phyloP scores from a whole-genome alignment of 148 eudicot genomes.

The Amaranthus palmeri region DNA sequence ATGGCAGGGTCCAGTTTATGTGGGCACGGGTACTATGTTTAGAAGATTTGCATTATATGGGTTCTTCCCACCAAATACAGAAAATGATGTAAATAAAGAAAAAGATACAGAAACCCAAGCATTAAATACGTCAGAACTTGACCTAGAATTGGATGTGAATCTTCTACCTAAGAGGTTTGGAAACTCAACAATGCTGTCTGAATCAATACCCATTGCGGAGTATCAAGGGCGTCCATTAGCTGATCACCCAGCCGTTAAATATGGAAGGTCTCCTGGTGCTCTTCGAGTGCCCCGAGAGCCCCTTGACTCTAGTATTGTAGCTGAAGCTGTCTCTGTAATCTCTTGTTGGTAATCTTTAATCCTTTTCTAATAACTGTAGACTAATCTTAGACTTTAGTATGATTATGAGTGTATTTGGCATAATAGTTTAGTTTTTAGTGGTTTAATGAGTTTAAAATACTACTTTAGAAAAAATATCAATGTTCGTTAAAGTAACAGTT shows the following conservation, averaged over 20 bases:
- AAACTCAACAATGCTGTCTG: slow-evolving; percentile 68
- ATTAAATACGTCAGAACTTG: slow-evolving; percentile 57
- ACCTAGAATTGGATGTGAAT: slow-evolving; percentile 74
- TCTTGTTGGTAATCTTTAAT: slow-evolving; percentile 66
- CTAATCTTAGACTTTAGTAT: too few relatives aligned
- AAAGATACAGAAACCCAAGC: slow-evolving; percentile 41
- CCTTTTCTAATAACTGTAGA: too few relatives aligned
- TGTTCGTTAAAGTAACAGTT: too few relatives aligned
- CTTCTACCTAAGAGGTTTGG: slow-evolving; percentile 82
- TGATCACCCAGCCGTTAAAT: slow-evolving; percentile 86
- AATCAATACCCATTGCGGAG: slow-evolving; percentile 82
- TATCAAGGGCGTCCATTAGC: slow-evolving; percentile 89
- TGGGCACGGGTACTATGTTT: slow-evolving; percentile 91
- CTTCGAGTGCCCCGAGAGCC: slow-evolving; percentile 70
- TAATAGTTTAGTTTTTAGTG: too few relatives aligned
- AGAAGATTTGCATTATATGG: slow-evolving; percentile 90
- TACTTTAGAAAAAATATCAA: too few relatives aligned
- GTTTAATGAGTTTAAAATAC: too few relatives aligned
- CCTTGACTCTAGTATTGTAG: slow-evolving; percentile 73
- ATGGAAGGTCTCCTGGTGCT: slow-evolving; percentile 81
- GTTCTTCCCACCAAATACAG: slow-evolving; percentile 74
- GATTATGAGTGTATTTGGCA: too few relatives aligned
- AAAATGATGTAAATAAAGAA: slow-evolving; percentile 17
- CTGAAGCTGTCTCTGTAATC: slow-evolving; percentile 90
- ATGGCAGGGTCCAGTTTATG: slow-evolving; percentile 82